Conservation (phyloP, 805 yeast species). For the Metahyphopichia silvanorum region DNA sequence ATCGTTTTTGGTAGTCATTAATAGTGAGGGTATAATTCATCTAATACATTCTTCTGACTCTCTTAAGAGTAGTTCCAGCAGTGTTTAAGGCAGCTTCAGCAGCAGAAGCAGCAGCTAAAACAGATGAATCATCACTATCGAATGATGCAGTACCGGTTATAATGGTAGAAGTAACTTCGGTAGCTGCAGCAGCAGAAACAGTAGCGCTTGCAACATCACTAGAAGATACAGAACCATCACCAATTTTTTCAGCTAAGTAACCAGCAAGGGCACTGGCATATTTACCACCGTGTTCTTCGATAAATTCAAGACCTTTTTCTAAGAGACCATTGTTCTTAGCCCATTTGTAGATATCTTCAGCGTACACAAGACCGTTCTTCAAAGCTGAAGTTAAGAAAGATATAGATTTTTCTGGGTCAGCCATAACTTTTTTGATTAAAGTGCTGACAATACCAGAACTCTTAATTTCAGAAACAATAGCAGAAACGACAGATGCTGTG, state of each 20-base stretch:
- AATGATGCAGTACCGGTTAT: slow-evolving; percentile 15
- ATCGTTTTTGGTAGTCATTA: background rate
- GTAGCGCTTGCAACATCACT: slow-evolving; percentile 22
- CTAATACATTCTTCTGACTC: slow-evolving; percentile 10
- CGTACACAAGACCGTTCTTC: slow-evolving; percentile 28
- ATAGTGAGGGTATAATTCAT: background rate
- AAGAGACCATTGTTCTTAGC: slow-evolving; percentile 35
- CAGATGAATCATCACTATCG: slow-evolving; percentile 8
- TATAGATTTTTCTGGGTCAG: slow-evolving; percentile 34
- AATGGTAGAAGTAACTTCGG: slow-evolving; percentile 6
- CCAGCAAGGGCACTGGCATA: slow-evolving; percentile 18
- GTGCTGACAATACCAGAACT: slow-evolving; percentile 30
- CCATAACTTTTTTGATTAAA: slow-evolving; percentile 31
- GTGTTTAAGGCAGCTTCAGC: slow-evolving; percentile 9
- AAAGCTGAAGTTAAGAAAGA: slow-evolving; percentile 30
- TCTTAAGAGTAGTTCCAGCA: slow-evolving; percentile 5
- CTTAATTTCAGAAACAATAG: slow-evolving; percentile 26
- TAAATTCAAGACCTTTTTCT: slow-evolving; percentile 19
- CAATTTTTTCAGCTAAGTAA: slow-evolving; percentile 24
- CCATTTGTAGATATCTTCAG: slow-evolving; percentile 34
- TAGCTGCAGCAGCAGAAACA: slow-evolving; percentile 5
- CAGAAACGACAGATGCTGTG: slow-evolving; percentile 21
- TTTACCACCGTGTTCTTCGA: slow-evolving; percentile 24
- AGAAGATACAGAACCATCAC: slow-evolving; percentile 22
- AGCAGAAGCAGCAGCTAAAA: slow-evolving; percentile 9